phyloP scores from a whole-genome alignment of 208 protist species.

The Crithidia fasciculata region DNA sequence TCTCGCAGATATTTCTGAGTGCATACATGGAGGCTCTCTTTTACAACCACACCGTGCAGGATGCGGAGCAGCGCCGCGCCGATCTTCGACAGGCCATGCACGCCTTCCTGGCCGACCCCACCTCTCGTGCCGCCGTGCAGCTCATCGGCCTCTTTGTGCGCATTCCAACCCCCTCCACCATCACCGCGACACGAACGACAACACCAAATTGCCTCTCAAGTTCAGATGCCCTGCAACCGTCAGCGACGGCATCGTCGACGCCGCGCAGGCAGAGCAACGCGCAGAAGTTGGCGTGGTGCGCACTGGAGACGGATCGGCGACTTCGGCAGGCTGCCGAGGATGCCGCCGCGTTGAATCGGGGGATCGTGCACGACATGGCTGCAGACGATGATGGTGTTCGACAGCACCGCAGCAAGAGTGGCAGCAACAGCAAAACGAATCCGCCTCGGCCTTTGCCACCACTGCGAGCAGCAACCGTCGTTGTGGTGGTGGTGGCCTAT shows the following conservation, averaged over 20 bases:
- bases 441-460: too few relatives aligned
- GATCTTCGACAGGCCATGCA: slow-evolving; percentile 35
- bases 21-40: slow-evolving; percentile 31
- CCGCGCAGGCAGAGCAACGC: slow-evolving; percentile 7
- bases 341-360: slow-evolving; percentile 28
- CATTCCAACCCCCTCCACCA: slow-evolving; percentile 31
- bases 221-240: neutral
- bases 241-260: neutral
- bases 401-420: too few relatives aligned
- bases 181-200: neutral
- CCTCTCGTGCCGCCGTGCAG: slow-evolving; percentile 26
- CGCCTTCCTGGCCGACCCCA: slow-evolving; percentile 35
- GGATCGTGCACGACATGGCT: slow-evolving; percentile 15
- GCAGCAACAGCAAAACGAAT: too few relatives aligned
- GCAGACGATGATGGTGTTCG: neutral
- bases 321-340: slow-evolving; percentile 36
- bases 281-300: slow-evolving; percentile 33
- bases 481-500: slow-evolving; percentile 37
- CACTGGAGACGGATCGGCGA: slow-evolving; percentile 33
- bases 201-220: neutral
- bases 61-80: slow-evolving; percentile 14
- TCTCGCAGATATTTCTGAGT: neutral
- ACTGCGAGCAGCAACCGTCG: too few relatives aligned
- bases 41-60: slow-evolving; percentile 32
- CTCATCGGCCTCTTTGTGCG: slow-evolving; percentile 38